These are phyloP conservation scores for Trichophyton benhamiae DNA, from an alignment of 2,329 filamentous ascomycete species.

Conservation along the genomic window DNA sequence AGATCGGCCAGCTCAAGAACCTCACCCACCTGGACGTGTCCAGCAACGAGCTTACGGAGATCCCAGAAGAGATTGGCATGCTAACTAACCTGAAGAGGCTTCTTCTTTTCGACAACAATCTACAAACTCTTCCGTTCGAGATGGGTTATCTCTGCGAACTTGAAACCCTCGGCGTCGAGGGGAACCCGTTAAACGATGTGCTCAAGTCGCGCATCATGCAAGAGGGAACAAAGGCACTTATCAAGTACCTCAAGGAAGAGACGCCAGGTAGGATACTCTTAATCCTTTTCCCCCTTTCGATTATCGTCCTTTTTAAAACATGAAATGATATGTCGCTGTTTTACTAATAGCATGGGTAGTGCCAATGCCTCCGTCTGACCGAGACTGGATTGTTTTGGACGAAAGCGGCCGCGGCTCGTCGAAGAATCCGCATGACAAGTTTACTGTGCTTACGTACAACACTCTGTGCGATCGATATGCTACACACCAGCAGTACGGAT, in stretches of 20 bases:
- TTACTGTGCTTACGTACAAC: conserved; percentile 88
- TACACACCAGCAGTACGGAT: conserved; percentile 73
- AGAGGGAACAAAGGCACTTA: conserved; percentile 72
- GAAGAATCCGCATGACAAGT: conserved; percentile 49
- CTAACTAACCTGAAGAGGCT: conserved; percentile 81
- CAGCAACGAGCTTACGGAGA: conserved; percentile 66
- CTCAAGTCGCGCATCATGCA: conserved; percentile 75
- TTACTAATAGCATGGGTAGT: conserved; percentile 39
- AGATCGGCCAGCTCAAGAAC: conserved; percentile 70
- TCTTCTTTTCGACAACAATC: conserved; percentile 79
- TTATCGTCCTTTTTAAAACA: neutral
- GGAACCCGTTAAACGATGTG: conserved; percentile 68
- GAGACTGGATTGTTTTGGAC: conserved; percentile 67
- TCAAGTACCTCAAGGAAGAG: conserved; percentile 70
- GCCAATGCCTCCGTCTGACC: conserved; percentile 61
- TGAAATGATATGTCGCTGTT: neutral
- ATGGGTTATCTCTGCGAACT: conserved; percentile 79
- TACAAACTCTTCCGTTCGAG: conserved; percentile 70
- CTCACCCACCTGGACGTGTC: conserved; percentile 78
- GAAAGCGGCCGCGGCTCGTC: conserved; percentile 30
- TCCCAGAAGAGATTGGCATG: conserved; percentile 92
- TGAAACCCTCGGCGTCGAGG: conserved; percentile 81
- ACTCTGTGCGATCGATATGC: conserved; percentile 91
- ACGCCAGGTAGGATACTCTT: conserved; percentile 56
- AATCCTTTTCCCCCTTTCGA: neutral